These are phyloP conservation scores for Coix lacrymajobi DNA, from an alignment of 176 grass and related monocot genomes.

Conservation along the genomic window DNA sequence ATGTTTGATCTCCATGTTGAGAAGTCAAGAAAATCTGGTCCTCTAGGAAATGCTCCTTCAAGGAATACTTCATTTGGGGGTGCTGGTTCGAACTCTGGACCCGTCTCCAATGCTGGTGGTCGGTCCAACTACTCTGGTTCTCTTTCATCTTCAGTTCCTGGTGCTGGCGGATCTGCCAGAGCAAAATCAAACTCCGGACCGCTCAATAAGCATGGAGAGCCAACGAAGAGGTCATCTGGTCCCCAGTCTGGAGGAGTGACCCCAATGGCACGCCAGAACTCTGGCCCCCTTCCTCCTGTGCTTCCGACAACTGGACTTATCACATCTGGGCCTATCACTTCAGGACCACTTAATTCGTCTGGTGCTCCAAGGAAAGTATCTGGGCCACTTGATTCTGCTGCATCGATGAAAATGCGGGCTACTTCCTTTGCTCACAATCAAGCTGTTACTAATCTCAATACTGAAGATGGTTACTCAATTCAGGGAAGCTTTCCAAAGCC, in stretches of 20 bases:
- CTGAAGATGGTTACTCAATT: slow-evolving; percentile 60
- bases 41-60: slow-evolving; percentile 50
- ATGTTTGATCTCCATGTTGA: slow-evolving; percentile 98
- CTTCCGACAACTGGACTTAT: slow-evolving; percentile 90
- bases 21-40: slow-evolving; percentile 95
- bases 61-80: slow-evolving; percentile 69
- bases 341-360: slow-evolving; percentile 78
- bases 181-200: slow-evolving; percentile 90
- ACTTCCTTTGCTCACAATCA: slow-evolving; percentile 73
- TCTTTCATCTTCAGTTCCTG: slow-evolving; percentile 63
- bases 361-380: slow-evolving; percentile 83
- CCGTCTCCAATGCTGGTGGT: slow-evolving; percentile 59
- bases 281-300: slow-evolving; percentile 73
- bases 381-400: slow-evolving; percentile 68
- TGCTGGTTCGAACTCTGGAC: slow-evolving; percentile 70
- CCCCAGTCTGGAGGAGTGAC: slow-evolving; percentile 88
- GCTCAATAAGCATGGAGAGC: slow-evolving; percentile 89
- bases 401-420: slow-evolving; percentile 70
- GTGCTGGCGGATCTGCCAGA: slow-evolving; percentile 56
- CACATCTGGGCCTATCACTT: slow-evolving; percentile 74
- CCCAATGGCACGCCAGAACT: slow-evolving; percentile 85
- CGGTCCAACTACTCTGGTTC: slow-evolving; percentile 68
- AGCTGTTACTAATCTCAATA: slow-evolving; percentile 74
- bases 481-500: slow-evolving; percentile 64
- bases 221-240: slow-evolving; percentile 79